Evolutionary conservation across 2,329 filamentous ascomycete genomes (phyloP).

Genomic region (Xylaria sp.): DNA sequence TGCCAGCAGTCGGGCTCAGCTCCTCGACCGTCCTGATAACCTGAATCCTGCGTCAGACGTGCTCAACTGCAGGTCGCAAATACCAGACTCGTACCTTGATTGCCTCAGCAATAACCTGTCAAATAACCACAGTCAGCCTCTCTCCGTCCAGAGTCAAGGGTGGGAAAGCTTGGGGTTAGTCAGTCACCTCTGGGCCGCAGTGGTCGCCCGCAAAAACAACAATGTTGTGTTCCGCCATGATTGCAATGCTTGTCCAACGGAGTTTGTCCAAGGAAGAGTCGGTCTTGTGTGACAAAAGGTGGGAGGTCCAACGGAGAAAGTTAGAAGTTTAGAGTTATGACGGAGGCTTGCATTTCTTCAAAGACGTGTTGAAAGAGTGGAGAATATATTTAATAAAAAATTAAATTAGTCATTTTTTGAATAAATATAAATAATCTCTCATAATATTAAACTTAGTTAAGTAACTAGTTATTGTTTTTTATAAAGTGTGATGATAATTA

Average conservation of each 20-base stretch:
- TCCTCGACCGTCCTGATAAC: neutral
- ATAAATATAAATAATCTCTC: no score
- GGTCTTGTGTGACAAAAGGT: slow-evolving; percentile 18
- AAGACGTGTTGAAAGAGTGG: no score
- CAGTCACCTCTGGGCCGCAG: neutral
- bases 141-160: neutral
- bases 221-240: slow-evolving; percentile 1
- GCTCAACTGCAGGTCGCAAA: slow-evolving; percentile 1
- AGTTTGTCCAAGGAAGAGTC: slow-evolving; percentile 14
- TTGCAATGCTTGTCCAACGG: slow-evolving; percentile 11
- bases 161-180: neutral
- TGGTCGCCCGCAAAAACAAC: neutral
- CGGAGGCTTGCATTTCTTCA: no score
- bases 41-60: neutral
- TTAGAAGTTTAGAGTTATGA: neutral
- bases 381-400: no score
- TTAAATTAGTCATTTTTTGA: no score
- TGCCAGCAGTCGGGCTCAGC: neutral
- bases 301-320: slow-evolving; percentile 18
- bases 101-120: neutral
- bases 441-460: no score
- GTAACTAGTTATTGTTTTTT: no score
- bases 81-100: neutral
- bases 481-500: no score
- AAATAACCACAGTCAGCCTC: neutral